Evolutionary conservation across 75 land plant genomes (phyloP), one percentile per base, ranked within the genome.

Genomic region (Picea sitchensis): DNA sequence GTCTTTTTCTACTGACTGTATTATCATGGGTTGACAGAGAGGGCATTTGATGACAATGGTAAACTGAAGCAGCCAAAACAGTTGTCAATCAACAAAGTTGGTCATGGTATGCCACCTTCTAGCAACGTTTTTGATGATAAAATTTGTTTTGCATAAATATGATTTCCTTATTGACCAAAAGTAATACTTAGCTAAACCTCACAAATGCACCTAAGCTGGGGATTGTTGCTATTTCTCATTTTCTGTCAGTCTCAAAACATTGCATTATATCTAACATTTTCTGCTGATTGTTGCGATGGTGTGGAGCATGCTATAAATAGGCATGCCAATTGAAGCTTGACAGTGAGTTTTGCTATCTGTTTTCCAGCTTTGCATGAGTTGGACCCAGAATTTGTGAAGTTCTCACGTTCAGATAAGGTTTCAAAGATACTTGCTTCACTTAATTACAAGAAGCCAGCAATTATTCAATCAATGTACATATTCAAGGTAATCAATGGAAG

Each of bases 61-160:
- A 80, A 84, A 44, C 80, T 98, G 79, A 93, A 86, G 83, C 99
- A 92, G 83, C 89, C 98, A 76, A 98, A 95, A 82, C 78, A 91
- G 76, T 85, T 98, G 12, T 98, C 99, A 0, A 95, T 98, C 26
- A 98, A 98, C 83, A 98, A 98, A 96, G 99, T 95, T 83, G 99
- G 99, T 76, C 99, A 98, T 88, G 99, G 99, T 98, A 79, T 58
- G 84, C 79, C 65, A 14, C 78, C 34, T 78, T 64, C 44, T 71
- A 71, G n/a, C 44, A n/a, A 41, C n/a, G 73, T 71, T 71, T 44
- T 23, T 44, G 51, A 69, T 41, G 3, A 41, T 18, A 6, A 20
- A 47, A 6, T 36, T 20, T 69, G 41, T 65, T 32, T 32, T 38
- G 73, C 23, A 44, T 71, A 20, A 14, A 69, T 9, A 14, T 18